These are phyloP conservation scores for Coemansia reversa DNA, from an alignment of 192 early-diverging fungal genomes.

Conservation along the genomic window DNA sequence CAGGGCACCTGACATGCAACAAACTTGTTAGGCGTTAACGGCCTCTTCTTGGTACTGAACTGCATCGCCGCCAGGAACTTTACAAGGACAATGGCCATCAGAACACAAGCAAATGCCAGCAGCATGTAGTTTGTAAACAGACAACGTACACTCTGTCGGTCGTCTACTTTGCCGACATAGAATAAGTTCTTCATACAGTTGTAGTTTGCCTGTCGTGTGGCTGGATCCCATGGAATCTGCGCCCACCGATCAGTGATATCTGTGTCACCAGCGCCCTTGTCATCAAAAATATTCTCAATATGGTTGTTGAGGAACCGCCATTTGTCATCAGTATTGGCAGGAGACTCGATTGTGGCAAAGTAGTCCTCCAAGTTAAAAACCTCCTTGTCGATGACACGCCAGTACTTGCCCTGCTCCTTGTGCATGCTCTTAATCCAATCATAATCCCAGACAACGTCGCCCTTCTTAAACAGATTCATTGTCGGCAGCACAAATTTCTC, in stretches of 20 bases:
- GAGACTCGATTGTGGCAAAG: conserved; percentile 37
- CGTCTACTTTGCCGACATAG: conserved; percentile 83
- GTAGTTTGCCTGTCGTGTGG: conserved; percentile 48
- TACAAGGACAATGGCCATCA: conserved; percentile 80
- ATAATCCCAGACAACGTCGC: conserved; percentile 60
- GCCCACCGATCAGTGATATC: conserved; percentile 49
- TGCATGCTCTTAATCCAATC: conserved; percentile 60
- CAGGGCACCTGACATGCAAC: conserved; percentile 94
- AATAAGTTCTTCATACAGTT: conserved; percentile 86
- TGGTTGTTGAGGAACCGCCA: conserved; percentile 34
- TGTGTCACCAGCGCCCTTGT: conserved; percentile 50
- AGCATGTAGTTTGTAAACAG: conserved; percentile 84
- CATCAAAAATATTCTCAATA: conserved; percentile 61
- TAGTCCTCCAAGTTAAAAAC: conserved; percentile 71
- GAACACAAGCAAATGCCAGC: conserved; percentile 70
- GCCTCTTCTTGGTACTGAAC: conserved; percentile 65
- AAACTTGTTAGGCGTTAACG: conserved; percentile 88
- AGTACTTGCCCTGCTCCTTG: conserved; percentile 55
- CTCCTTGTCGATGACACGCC: conserved; percentile 63
- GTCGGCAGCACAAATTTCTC: conserved; percentile 34
- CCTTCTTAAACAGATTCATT: conserved; percentile 53
- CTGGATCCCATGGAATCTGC: conserved; percentile 22
- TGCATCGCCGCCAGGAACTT: conserved; percentile 82
- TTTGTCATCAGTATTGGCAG: conserved; percentile 33
- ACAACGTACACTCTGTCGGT: conserved; percentile 71